phyloP scores from a whole-genome alignment of 768 basidiomycete species.

The Rhodotorula paludigena region DNA sequence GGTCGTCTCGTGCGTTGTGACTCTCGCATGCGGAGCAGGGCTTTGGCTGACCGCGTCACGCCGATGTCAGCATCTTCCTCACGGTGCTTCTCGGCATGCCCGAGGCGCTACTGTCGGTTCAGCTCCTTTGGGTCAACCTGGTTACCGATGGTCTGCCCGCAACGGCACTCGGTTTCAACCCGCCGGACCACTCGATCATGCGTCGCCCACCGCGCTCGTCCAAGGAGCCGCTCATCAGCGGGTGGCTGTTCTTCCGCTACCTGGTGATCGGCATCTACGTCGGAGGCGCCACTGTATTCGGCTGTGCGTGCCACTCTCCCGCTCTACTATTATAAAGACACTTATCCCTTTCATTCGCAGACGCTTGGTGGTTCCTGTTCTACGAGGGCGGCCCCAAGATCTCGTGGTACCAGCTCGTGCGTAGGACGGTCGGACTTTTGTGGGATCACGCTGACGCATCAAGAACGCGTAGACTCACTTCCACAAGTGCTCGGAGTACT shows the following conservation, averaged over 20 bases:
- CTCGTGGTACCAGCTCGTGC: slow-evolving; percentile 81
- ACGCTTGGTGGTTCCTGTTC: slow-evolving; percentile 98
- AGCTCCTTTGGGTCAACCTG: slow-evolving; percentile 96
- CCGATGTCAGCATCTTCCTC: slow-evolving; percentile 69
- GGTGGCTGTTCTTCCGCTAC: slow-evolving; percentile 95
- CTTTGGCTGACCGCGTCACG: neutral
- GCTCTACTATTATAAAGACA: neutral
- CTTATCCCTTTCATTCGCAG: neutral
- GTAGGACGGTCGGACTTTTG: slow-evolving; percentile 45
- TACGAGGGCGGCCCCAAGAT: slow-evolving; percentile 89
- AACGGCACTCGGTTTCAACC: slow-evolving; percentile 96
- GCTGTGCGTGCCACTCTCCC: slow-evolving; percentile 50
- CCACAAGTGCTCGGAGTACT: slow-evolving; percentile 76
- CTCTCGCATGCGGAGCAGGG: neutral
- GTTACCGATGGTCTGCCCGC: slow-evolving; percentile 92
- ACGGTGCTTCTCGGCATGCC: slow-evolving; percentile 98
- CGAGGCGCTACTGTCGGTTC: slow-evolving; percentile 95
- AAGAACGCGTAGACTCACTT: slow-evolving; percentile 74
- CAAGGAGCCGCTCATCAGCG: slow-evolving; percentile 81
- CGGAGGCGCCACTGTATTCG: slow-evolving; percentile 88
- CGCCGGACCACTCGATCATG: slow-evolving; percentile 88
- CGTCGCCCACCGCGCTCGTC: slow-evolving; percentile 82
- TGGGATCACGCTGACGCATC: slow-evolving; percentile 4
- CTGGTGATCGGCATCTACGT: slow-evolving; percentile 90
- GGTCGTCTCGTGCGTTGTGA: slow-evolving; percentile 57